A percentile compares a stretch with the other conserved stretches of the same genome.
phyloP scores from a whole-genome alignment of 2,329 filamentous ascomycete species.

The Colletotrichum cereale region DNA sequence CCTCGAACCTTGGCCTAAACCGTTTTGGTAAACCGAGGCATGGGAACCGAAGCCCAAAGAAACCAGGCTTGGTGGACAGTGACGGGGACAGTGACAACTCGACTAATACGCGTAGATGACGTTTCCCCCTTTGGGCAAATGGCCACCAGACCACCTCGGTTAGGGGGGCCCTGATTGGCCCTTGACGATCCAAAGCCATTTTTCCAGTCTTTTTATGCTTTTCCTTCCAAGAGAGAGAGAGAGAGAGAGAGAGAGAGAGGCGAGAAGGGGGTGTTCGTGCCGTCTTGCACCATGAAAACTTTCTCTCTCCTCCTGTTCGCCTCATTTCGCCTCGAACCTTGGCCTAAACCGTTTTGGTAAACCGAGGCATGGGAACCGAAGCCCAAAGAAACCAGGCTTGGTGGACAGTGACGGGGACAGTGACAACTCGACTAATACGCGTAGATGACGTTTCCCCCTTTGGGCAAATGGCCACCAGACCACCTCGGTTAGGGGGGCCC shows the following conservation, averaged over 20 bases:
- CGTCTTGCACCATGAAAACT: constrained; percentile 1
- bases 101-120: constrained; percentile 33
- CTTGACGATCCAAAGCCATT: neutral
- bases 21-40: constrained; percentile 29
- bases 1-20: constrained; percentile 7
- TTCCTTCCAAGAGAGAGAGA: too few relatives aligned
- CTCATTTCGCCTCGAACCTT: neutral
- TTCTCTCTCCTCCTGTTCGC: too few relatives aligned
- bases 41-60: neutral
- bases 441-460: constrained; percentile 36
- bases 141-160: constrained; percentile 30
- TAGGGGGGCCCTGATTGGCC: constrained; percentile 14
- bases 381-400: neutral
- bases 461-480: constrained; percentile 32
- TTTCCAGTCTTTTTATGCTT: neutral
- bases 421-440: constrained; percentile 22
- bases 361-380: constrained; percentile 18
- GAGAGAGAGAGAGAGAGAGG: too few relatives aligned
- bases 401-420: neutral
- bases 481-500: neutral
- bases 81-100: constrained; percentile 3
- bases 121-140: constrained; percentile 30
- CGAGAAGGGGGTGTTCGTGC: constrained; percentile 28
- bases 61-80: neutral
- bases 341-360: constrained; percentile 23